phyloP scores from a whole-genome alignment of 495 filamentous ascomycete genomes.

The Tricharina praecox region DNA sequence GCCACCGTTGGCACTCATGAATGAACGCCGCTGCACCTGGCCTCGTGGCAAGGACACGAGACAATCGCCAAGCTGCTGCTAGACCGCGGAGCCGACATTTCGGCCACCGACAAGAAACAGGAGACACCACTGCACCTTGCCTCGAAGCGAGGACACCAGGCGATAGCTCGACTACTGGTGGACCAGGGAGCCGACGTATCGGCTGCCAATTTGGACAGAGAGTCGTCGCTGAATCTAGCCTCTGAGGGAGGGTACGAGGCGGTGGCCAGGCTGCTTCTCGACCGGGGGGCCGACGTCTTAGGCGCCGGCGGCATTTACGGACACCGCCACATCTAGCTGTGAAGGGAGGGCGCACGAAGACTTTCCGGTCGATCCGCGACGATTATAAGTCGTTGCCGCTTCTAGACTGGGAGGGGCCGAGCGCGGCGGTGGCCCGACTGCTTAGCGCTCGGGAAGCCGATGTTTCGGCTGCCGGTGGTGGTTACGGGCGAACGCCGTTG shows the following conservation, averaged over 20 bases:
- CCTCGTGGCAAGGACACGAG: too few relatives aligned
- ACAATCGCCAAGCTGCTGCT: too few relatives aligned
- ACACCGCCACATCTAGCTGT: not conserved
- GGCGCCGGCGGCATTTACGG: not conserved
- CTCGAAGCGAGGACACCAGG: not conserved
- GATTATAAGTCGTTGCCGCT: too few relatives aligned
- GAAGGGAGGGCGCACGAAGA: too few relatives aligned
- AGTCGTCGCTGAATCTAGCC: not conserved
- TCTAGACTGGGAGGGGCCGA: too few relatives aligned
- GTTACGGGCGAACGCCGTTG: not conserved
- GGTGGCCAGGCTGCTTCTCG: constrained; percentile 2
- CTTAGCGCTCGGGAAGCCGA: not conserved
- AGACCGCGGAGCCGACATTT: too few relatives aligned
- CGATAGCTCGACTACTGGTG: not conserved
- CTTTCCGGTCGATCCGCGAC: too few relatives aligned
- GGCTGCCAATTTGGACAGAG: not conserved
- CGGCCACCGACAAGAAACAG: not conserved
- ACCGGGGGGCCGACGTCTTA: not conserved
- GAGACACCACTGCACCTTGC: not conserved
- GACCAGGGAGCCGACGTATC: not conserved
- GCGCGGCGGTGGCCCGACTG: not conserved
- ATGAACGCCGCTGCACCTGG: too few relatives aligned
- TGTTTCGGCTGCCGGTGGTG: not conserved
- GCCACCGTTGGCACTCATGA: too few relatives aligned
- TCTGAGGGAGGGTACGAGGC: not conserved